Evolutionary conservation across 768 basidiomycete genomes (phyloP), one percentile per base, ranked within the genome.

Genomic region (Tephrocybe sp.): DNA sequence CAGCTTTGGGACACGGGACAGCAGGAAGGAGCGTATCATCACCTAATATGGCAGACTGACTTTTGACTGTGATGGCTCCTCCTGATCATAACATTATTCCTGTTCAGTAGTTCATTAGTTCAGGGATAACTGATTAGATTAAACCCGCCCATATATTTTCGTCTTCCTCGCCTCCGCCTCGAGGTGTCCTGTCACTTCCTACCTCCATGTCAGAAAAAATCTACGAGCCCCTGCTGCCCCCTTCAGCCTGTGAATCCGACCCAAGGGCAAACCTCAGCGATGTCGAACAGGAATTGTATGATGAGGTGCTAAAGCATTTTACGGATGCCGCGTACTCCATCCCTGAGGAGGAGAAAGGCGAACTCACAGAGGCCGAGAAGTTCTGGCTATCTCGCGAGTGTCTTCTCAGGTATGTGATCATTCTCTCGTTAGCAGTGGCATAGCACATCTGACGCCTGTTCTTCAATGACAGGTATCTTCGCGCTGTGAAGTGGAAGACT

Each of bases 311-410:
- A 38, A 68, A 65, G n/a, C 79, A 88, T 63, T 88, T 90, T 58
- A 60, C 75, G 14, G 61, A 66, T n/a, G 60, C 72, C 0, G 71
- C 72, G 2, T 87, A 87, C 62, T 65, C 57, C 5, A 62, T 88
- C 26, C 79, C 85, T 2, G 73, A 66, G n/a, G 61, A 70, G 8
- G 66, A 72, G 36, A 71, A 76, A 2, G 71, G 75, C 7, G 65
- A 69, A 51, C 69, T 91, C 45, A 72, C 54, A 39, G 87, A 88
- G 30, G 76, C 72, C 31, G 91, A 92, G 62, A 81, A 80, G 66
- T 88, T 88, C 64, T 92, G 89, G 88, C 71, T 92, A 68, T 85
- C 86, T 2, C 76, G 78, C 60, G 90, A 92, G 56, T 89, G 87
- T 65, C 65, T 92, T 35, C 71, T 87, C 38, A 75, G 90, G 76